phyloP scores from a whole-genome alignment of 352 stramenopile species.

The Phytophthora brassicae region DNA sequence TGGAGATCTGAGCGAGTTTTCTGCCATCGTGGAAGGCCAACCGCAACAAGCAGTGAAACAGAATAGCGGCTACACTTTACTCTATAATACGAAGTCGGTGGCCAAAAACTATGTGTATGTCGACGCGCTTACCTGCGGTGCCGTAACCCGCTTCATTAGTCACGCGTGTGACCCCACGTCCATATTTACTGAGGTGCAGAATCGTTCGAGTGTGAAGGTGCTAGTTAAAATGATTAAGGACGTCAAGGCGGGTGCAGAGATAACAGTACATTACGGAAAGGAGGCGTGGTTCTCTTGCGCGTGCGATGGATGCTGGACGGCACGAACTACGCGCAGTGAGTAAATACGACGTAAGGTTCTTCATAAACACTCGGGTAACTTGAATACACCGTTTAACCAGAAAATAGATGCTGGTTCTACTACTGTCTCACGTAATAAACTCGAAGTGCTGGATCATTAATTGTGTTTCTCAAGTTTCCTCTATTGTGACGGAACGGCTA shows the following conservation, averaged over 20 bases:
- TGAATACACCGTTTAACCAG: too few species aligned
- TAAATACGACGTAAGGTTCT: too few species aligned
- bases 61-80: too few species aligned
- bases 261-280: not conserved
- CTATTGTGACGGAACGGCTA: too few species aligned
- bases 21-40: not conserved
- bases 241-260: not conserved
- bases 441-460: too few species aligned
- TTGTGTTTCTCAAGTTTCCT: too few species aligned
- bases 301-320: not conserved
- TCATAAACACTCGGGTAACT: too few species aligned
- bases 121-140: not conserved
- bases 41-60: not conserved
- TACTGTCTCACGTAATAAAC: too few species aligned
- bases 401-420: too few species aligned
- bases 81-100: too few species aligned
- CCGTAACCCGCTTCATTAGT: slow-evolving; percentile 1
- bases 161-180: not conserved
- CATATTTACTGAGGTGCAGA: slow-evolving; percentile 5
- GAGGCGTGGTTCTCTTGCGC: not conserved
- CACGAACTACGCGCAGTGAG: too few species aligned
- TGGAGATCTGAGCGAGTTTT: not conserved
- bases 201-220: not conserved
- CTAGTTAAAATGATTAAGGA: not conserved
- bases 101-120: slow-evolving; percentile 13